Base-by-base conservation (phyloP, 768 basidiomycete species). In the Gelatoporia subvermispora region DNA sequence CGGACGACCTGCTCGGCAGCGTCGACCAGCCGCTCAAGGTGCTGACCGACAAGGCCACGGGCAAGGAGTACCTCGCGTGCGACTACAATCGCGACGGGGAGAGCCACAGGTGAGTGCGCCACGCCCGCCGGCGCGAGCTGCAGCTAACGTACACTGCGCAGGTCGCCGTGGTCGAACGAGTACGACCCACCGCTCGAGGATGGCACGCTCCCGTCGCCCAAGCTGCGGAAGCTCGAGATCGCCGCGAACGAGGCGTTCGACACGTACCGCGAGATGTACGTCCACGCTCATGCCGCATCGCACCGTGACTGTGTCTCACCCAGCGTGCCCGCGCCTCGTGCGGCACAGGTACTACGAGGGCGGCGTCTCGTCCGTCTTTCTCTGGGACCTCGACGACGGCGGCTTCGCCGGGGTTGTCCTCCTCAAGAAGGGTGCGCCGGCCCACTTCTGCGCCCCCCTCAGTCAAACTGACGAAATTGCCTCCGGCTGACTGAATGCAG, bases 81-180 rank as follows among this genome's bases (percentile, higher is more conserved):
- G 91, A 93, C 64, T 96, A 94, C 61, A 94, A 94, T 69, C 75
- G 87, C 24, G 93, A 94, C 64, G 92, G 91, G 10, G 90, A 93
- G 58, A 87, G 88, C 62, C 92, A 88, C 65, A 75, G 93, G 92
- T 89, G 60, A 45, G 63, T 53, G 15, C 31, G 2, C n/a, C 1
- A 13, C 21, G 18, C 24, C n/a, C 10, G 16, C 36, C 22, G 7
- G 8, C 8, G 23, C 23, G 47, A 21, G n/a, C 17, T 8, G 4
- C 10, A 13, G 45, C 5, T 16, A 8, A 45, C 49, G 20, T 24
- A 31, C 34, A 35, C 35, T 23, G 45, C 47, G 13, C 51, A 99
- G 95, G 60, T 99, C 96, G 2, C 96, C 96, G 8, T 98, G 95
- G 94, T 93, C 94, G 20, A 99, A 98, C 65, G 85, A 89, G 63